A percentile compares a stretch with the other conserved stretches of the same genome.
Evolutionary conservation across 129 eudicot species (phyloP).

Genomic region (Escallonia herrerae): DNA sequence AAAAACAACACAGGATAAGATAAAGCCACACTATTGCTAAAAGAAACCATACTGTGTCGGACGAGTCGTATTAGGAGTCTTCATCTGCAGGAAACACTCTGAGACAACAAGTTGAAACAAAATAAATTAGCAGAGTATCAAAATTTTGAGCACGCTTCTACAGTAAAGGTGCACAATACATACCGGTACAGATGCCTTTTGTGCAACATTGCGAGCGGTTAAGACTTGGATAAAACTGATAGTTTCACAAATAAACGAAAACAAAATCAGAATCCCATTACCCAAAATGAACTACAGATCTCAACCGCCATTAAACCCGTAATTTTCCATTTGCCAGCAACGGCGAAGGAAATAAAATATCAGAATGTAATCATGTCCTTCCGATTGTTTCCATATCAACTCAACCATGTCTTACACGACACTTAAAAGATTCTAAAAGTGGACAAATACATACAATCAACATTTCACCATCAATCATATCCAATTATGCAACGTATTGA

Average conservation of each 20-base stretch:
- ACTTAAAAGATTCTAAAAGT: no score
- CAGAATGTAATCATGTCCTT: no score
- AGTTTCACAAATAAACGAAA: constrained; percentile 4
- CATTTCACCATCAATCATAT: no score
- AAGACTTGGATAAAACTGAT: constrained; percentile 92
- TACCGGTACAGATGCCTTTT: constrained; percentile 98
- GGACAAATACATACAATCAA: no score
- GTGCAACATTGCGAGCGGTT: constrained; percentile 94
- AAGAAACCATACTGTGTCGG: constrained; percentile 92
- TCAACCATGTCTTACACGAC: no score
- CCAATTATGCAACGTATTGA: not conserved
- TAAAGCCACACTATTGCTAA: not conserved
- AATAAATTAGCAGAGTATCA: constrained; percentile 4
- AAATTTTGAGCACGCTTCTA: not conserved
- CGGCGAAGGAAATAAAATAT: not conserved
- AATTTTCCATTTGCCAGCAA: not conserved
- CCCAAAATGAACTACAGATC: not conserved
- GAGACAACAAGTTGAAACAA: constrained; percentile 10
- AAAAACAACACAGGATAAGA: not conserved
- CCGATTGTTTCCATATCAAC: no score
- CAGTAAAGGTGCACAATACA: not conserved
- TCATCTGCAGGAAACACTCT: constrained; percentile 99
- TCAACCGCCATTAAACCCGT: not conserved
- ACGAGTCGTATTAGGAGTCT: constrained; percentile 87
- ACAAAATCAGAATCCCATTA: constrained; percentile 4